Evolutionary conservation across 768 basidiomycete species (phyloP), one percentile per base, ranked within the genome.

Genomic region (Dacryopinax primogenitus): DNA sequence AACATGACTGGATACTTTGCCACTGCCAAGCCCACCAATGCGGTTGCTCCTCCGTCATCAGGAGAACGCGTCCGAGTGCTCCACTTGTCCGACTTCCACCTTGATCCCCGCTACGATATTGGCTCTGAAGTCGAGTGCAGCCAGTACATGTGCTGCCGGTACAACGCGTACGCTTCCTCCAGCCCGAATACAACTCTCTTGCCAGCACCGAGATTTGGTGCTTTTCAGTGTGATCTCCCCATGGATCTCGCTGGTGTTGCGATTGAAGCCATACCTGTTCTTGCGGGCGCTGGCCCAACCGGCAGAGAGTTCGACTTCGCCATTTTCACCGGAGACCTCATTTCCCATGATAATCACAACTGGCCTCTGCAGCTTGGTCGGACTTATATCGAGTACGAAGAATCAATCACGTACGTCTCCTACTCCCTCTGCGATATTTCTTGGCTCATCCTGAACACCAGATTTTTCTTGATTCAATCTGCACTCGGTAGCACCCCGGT

Each of bases 121-220:
- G 37, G 11, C 3, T 16, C 1, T 2, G 21, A 33, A 39, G 32
- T 1, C 3, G 30, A 16, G 7, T 16, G 47, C n/a, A 44, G 41
- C 18, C 41, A 44, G 41, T 44, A 35, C 12, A 58, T 62, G 6
- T 33, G 11, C 1, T 15, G 16, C 33, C 13, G 18, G 7, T 1
- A 4, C 63, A 68, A 44, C 18, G 67, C 23, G 58, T 64, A 15
- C 62, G 62, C 35, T 67, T 67, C 51, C 63, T 30, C 23, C 0
- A 86, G 81, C 66, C 84, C 82, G 0, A 77, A 85, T 63, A 72
- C 69, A 3, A 77, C 82, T 0, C 63, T 86, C 1, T 66, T 79
- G 26, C 82, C 84, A 47, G 88, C 88, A 2, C 85, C 88, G 41
- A 81, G 86, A 33, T 90, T 77, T 69, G 88, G 88, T 0, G 77